Evolutionary conservation across 306 rosid genomes (phyloP).

Genomic region (Oxytropis ochrocephala): DNA sequence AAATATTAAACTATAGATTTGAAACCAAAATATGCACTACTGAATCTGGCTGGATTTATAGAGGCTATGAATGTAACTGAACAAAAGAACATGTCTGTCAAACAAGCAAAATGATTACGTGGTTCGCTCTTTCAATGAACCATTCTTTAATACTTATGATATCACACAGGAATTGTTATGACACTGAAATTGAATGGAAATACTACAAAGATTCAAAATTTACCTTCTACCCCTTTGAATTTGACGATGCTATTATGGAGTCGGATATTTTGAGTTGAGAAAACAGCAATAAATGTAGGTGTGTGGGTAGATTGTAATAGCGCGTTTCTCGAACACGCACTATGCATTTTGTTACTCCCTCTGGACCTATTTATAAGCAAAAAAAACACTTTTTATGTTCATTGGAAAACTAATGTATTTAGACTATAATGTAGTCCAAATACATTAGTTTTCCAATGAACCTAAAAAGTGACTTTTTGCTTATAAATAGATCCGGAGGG

Average conservation of each 20-base stretch:
- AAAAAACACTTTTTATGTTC: no score
- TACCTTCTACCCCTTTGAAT: background rate
- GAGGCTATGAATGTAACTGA: background rate
- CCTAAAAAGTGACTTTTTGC: no score
- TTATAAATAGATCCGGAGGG: no score
- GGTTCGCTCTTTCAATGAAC: background rate
- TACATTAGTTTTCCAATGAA: no score
- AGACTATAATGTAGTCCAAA: no score
- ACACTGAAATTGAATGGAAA: background rate
- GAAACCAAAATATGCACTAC: background rate
- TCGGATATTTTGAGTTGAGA: background rate
- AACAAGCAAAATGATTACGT: background rate
- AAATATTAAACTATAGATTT: background rate
- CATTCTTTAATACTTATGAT: background rate
- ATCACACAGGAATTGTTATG: background rate
- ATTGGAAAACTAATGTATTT: no score
- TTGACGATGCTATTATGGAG: no score
- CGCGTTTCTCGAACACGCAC: no score
- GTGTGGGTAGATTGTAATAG: no score
- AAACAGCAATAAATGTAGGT: background rate
- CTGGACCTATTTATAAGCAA: no score
- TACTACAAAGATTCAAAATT: constrained; percentile 5
- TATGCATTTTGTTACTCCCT: no score
- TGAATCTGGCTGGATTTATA: constrained; percentile 10
- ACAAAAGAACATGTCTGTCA: background rate